Conservation (phyloP, 768 basidiomycete genomes). For the Suillus fuscotomentosus region DNA sequence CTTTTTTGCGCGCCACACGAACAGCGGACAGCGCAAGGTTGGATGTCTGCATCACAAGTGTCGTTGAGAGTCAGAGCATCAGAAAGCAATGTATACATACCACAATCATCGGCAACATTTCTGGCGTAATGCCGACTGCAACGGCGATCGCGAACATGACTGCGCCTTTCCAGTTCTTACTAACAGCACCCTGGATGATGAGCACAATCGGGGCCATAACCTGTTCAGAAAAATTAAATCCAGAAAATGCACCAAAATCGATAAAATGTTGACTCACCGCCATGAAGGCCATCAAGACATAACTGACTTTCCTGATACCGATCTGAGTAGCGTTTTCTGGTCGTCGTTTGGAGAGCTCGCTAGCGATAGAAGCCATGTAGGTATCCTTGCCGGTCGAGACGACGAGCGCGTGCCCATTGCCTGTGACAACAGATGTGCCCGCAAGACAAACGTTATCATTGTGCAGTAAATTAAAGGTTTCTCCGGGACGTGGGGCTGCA, state of each 20-base stretch:
- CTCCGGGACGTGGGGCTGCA: slow-evolving; percentile 13
- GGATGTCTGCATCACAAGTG: slow-evolving; percentile 48
- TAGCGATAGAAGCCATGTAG: slow-evolving; percentile 35
- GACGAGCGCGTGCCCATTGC: slow-evolving; percentile 30
- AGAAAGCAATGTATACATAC: slow-evolving; percentile 13
- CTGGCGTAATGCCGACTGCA: slow-evolving; percentile 31
- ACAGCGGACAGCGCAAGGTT: slow-evolving; percentile 59
- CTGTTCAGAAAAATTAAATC: slow-evolving; percentile 9
- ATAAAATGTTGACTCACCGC: slow-evolving; percentile 14
- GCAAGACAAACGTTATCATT: slow-evolving; percentile 33
- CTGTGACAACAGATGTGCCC: slow-evolving; percentile 33
- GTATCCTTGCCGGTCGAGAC: slow-evolving; percentile 32
- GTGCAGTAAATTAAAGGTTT: slow-evolving; percentile 28
- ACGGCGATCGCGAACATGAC: slow-evolving; percentile 31
- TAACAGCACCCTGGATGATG: slow-evolving; percentile 29
- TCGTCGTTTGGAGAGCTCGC: slow-evolving; percentile 29
- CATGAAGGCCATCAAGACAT: slow-evolving; percentile 31
- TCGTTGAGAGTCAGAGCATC: background rate
- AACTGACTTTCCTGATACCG: slow-evolving; percentile 33
- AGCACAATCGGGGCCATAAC: slow-evolving; percentile 31
- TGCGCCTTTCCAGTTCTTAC: slow-evolving; percentile 30
- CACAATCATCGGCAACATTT: slow-evolving; percentile 34
- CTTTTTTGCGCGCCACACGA: slow-evolving; percentile 55
- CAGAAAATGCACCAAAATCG: background rate
- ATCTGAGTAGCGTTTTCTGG: slow-evolving; percentile 34